A percentile compares a stretch with the other conserved stretches of the same genome.
phyloP scores from a whole-genome alignment of 1,139 yeast species.

The Pichia sp. region DNA sequence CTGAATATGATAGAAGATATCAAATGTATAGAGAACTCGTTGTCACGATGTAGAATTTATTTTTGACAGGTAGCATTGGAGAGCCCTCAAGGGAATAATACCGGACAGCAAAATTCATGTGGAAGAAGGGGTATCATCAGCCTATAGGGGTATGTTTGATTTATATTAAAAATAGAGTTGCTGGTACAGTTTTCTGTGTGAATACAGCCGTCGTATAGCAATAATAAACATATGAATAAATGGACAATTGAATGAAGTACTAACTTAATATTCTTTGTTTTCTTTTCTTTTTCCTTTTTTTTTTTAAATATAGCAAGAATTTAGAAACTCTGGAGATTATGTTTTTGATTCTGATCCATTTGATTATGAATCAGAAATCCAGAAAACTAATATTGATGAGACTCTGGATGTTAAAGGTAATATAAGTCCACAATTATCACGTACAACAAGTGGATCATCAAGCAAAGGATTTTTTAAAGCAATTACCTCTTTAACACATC shows the following conservation, averaged over 20 bases:
- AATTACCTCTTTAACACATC: conserved; percentile 9
- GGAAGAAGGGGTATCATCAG: conserved; percentile 25
- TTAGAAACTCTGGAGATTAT: conserved; percentile 12
- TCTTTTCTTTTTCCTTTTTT: not conserved
- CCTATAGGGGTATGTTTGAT: conserved; percentile 20
- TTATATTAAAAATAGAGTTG: not conserved
- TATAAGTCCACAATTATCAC: not conserved
- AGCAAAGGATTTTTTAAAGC: conserved; percentile 11
- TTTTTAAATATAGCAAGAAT: conserved; percentile 6
- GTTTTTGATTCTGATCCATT: conserved; percentile 13
- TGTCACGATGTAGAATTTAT: too few species aligned
- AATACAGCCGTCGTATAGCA: not conserved
- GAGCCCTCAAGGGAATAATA: not conserved
- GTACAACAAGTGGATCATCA: not conserved
- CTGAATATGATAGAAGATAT: too few species aligned
- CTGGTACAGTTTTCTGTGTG: too few species aligned
- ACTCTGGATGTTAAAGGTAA: not conserved
- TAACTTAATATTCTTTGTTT: not conserved
- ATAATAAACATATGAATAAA: too few species aligned
- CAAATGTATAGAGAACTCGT: too few species aligned
- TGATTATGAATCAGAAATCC: conserved; percentile 8
- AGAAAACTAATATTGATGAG: not conserved
- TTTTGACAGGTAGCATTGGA: too few species aligned
- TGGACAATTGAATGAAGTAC: not conserved
- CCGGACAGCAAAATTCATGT: conserved; percentile 13